Evolutionary conservation across 192 early-diverging fungal genomes (phyloP), one percentile per base, ranked within the genome.

Genomic region (Coemansia sp.): DNA sequence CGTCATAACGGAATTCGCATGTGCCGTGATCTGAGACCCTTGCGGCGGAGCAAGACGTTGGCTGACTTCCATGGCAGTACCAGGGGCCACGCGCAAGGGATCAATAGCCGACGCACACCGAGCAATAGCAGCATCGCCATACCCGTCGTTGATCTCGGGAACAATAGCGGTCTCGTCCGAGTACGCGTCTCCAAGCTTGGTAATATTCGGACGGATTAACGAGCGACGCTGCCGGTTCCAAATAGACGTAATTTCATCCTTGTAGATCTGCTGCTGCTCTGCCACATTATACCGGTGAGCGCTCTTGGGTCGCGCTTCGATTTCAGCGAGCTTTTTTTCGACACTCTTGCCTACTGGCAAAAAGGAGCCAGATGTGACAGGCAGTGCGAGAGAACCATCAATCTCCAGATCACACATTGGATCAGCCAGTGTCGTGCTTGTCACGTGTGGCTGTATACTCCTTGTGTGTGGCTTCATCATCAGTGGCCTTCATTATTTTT

Each of bases 191-290:
- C 61, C 61, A 20, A 62, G 36, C 22, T 24, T 38, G 9, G 33
- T 38, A n/a, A 24, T 58, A 46, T 78, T 69, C 4, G 55, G 63
- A n/a, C 76, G 88, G 29, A 87, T 87, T 40, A 97, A 79, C 2
- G 92, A 81, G 44, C 75, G 62, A 50, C 88, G 88, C 74, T 99
- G 97, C 39, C 91, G 89, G 62, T 92, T 94, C 97, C 97, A 99
- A 53, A 97, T 97, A 20, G 94, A 84, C 24, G 89, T 87, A 65
- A 97, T 95, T 87, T 99, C 97, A 66, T 95, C 93, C 69, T 87
- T 87, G 78, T 98, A 98, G 6, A 96, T 95, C 70, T 93, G 90
- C 79, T 97, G 94, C 79, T 98, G 95, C 74, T 98, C 97, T 18
- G 94, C 92, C 36, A 97, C 92, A 68, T 91, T 93, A 73, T 93